Base-by-base conservation (phyloP, 1,284 basidiomycete species). In the Stereum hirsutum region DNA sequence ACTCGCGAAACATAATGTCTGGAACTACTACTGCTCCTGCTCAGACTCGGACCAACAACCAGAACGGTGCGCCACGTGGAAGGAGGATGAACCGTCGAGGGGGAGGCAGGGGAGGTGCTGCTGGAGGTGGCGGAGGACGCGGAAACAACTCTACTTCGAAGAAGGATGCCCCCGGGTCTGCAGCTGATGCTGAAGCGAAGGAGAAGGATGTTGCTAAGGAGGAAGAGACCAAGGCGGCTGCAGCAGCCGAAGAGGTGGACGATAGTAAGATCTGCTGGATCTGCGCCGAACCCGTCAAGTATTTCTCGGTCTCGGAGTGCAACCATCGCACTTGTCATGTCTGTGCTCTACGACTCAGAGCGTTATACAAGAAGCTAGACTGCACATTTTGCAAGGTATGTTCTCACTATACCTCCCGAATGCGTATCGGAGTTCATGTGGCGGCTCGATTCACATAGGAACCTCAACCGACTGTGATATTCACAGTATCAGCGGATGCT, bases 371-470 rank as follows among this genome's bases (percentile, higher is more conserved):
- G 67, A 89, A 86, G 58, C 66, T 66, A 44, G 89, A 95, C 12
- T 99, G 95, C 61, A 92, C 94, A 2, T 96, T 96, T 60, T 99
- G 96, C 75, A 99, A 98, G 75, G 89, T 85, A 42, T 6, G 70
- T 57, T 10, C 5, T n/a, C 20, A 3, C 32, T 21, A 23, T 6
- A 12, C 5, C 35, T 35, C n/a, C 12, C 17, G 12, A 27, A 10
- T 17, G 17, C 19, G 6, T 23, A 20, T 33, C 27, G 23, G 15
- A 28, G 5, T 32, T 8, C 12, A 27, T 2, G 15, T 26, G 20
- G 19, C 5, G 20, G 5, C 39, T 27, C 21, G 15, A 41, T 21
- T 30, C 23, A 11, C n/a, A 15, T 17, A 92, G 86, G 83, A 85
- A 54, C 75, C 85, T 4, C 87, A 93, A 63, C 72, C 76, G 1